phyloP scores from a whole-genome alignment of 2,329 filamentous ascomycete species.

The Penicillium frequentans region DNA sequence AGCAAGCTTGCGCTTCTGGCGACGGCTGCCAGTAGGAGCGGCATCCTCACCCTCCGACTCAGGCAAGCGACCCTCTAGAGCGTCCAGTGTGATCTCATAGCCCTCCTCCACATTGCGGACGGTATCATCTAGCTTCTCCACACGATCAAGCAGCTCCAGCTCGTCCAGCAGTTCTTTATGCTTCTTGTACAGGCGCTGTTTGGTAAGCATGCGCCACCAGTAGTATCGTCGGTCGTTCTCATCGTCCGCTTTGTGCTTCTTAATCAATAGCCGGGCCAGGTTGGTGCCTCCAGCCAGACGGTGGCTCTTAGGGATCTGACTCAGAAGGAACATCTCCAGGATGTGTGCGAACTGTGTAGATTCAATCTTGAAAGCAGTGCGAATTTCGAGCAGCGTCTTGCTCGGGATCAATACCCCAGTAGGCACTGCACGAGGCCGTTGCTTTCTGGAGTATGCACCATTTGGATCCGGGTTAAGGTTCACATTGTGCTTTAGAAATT shows the following conservation, averaged over 20 bases:
- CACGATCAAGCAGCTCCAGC: slow-evolving; percentile 56
- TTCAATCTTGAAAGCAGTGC: slow-evolving; percentile 57
- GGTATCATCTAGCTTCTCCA: slow-evolving; percentile 61
- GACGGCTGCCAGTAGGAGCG: slow-evolving; percentile 9
- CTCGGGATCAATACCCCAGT: slow-evolving; percentile 57
- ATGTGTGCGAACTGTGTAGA: slow-evolving; percentile 62
- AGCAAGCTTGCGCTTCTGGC: slow-evolving; percentile 24
- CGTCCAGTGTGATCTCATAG: slow-evolving; percentile 56
- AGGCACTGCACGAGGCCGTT: slow-evolving; percentile 42
- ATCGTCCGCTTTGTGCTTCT: slow-evolving; percentile 48
- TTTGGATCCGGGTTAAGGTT: slow-evolving; percentile 49
- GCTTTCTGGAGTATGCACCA: slow-evolving; percentile 31
- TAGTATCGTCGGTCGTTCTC: slow-evolving; percentile 61
- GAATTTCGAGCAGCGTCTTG: slow-evolving; percentile 51
- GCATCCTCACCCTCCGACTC: slow-evolving; percentile 11
- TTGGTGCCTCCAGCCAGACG: slow-evolving; percentile 51
- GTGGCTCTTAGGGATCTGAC: slow-evolving; percentile 52
- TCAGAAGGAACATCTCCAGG: slow-evolving; percentile 63
- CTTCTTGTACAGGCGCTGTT: slow-evolving; percentile 62
- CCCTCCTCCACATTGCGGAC: slow-evolving; percentile 59
- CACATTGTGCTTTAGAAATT: slow-evolving; percentile 50
- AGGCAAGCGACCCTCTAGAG: slow-evolving; percentile 19
- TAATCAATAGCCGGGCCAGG: slow-evolving; percentile 51
- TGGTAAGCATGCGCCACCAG: slow-evolving; percentile 65
- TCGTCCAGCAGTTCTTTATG: slow-evolving; percentile 62